Percentiles rank a stretch among this genome's conserved stretches.
Conservation (phyloP, 2,329 filamentous ascomycete genomes). For the Scolecobasidium constrictum region DNA sequence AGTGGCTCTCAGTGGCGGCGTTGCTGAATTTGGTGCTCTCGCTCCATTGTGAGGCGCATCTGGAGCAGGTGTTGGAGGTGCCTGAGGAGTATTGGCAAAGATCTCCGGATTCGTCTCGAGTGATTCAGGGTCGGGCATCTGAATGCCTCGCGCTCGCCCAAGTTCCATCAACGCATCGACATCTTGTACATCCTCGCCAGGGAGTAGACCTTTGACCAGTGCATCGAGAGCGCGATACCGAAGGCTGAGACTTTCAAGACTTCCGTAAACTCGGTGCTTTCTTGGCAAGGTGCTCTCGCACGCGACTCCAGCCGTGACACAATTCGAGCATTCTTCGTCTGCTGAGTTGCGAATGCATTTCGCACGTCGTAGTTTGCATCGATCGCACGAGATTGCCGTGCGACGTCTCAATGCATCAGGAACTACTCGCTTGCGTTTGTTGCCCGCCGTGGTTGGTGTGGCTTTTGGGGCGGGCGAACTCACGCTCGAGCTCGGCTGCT, state of each 20-base stretch:
- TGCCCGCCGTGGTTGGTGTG: neutral
- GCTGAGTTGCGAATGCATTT: constrained; percentile 19
- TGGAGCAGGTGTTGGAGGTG: neutral
- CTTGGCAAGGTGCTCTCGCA: constrained; percentile 34
- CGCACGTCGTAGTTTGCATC: constrained; percentile 19
- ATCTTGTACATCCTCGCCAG: constrained; percentile 26
- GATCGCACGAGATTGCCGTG: constrained; percentile 15
- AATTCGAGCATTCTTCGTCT: constrained; percentile 27
- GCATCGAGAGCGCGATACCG: constrained; percentile 33
- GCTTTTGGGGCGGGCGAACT: neutral
- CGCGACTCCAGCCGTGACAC: constrained; percentile 25
- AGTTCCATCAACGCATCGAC: constrained; percentile 29
- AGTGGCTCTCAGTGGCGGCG: neutral
- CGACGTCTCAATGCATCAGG: neutral
- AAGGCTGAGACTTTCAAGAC: constrained; percentile 33
- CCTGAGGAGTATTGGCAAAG: neutral
- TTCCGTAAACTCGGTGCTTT: constrained; percentile 35
- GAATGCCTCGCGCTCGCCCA: constrained; percentile 26
- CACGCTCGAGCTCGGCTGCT: neutral
- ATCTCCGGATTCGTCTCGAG: neutral
- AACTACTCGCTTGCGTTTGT: neutral
- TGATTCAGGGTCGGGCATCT: constrained; percentile 21
- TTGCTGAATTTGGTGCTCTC: neutral
- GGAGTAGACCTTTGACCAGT: constrained; percentile 30
- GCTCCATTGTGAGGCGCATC: neutral